Percentiles rank a stretch among this genome's conserved stretches.
These are phyloP conservation scores for Silene conica DNA, from an alignment of 148 eudicot genomes.

Conservation along the genomic window DNA sequence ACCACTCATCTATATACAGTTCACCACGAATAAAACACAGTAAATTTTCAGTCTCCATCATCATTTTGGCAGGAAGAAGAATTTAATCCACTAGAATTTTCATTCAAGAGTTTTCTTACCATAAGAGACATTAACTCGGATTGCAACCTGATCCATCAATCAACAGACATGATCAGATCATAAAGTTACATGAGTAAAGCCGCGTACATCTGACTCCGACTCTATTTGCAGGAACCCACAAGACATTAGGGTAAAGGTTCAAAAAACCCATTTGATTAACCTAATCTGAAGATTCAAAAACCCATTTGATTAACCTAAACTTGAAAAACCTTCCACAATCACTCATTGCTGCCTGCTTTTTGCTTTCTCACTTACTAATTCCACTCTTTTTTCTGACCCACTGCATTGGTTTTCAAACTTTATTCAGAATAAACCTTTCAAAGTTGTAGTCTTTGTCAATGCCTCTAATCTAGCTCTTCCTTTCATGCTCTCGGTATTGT, in stretches of 20 bases:
- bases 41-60: neutral
- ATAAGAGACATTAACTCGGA: constrained; percentile 92
- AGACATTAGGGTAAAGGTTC: neutral
- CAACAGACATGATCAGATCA: neutral
- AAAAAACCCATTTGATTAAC: neutral
- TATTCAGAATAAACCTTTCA: no score
- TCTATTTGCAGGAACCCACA: neutral
- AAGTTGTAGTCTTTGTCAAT: no score
- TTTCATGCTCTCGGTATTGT: no score
- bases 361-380: no score
- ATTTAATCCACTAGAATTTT: no score
- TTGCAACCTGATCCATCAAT: constrained; percentile 65
- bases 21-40: neutral
- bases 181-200: neutral
- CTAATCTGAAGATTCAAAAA: neutral
- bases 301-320: neutral
- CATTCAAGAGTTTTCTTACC: constrained; percentile 37
- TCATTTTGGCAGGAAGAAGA: no score
- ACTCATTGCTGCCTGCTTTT: no score
- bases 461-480: no score
- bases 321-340: no score
- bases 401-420: no score
- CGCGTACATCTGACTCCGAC: constrained; percentile 10
- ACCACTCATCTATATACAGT: constrained; percentile 67
- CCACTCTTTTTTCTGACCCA: no score